Conservation (phyloP, 1,284 basidiomycete species). For the Boletus semigastroideus region DNA sequence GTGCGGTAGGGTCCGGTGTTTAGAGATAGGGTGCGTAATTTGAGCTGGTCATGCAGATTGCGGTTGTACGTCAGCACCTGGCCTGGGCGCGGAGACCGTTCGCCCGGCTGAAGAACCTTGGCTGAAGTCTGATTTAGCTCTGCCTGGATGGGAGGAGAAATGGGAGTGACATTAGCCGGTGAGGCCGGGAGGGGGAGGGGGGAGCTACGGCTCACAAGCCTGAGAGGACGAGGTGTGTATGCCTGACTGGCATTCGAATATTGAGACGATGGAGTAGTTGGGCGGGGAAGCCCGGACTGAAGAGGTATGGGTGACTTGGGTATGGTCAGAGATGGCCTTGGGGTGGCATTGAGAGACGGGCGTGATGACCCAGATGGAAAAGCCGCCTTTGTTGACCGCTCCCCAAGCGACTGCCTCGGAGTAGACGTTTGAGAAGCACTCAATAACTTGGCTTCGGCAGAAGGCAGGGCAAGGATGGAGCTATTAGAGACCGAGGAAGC, state of each 20-base stretch:
- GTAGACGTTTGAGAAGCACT: constrained; percentile 10
- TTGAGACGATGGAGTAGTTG: constrained; percentile 22
- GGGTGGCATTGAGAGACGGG: constrained; percentile 16
- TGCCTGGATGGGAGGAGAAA: constrained; percentile 5
- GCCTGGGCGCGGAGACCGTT: constrained; percentile 30
- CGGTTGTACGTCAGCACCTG: constrained; percentile 39
- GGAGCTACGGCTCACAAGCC: constrained; percentile 22
- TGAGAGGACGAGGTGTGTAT: constrained; percentile 24
- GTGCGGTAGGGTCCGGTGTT: constrained; percentile 9
- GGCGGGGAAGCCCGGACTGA: constrained; percentile 16
- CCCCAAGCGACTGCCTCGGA: constrained; percentile 15
- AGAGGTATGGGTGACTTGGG: constrained; percentile 21
- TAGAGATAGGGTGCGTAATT: constrained; percentile 24
- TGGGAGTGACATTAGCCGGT: constrained; percentile 9
- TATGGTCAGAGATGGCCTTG: constrained; percentile 30
- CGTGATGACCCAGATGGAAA: constrained; percentile 15
- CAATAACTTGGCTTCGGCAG: constrained; percentile 4
- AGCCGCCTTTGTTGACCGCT: constrained; percentile 11
- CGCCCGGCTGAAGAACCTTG: constrained; percentile 34
- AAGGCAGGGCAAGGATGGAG: constrained; percentile 12
- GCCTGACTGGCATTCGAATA: constrained; percentile 5
- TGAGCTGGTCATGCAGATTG: constrained; percentile 41
- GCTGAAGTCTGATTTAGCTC: constrained; percentile 11
- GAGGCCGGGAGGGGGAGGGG: constrained; percentile 14
- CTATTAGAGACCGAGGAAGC: constrained; percentile 31